Evolutionary conservation across 1,139 yeast genomes (phyloP).

Genomic region (Scheffersomyces insectosa): DNA sequence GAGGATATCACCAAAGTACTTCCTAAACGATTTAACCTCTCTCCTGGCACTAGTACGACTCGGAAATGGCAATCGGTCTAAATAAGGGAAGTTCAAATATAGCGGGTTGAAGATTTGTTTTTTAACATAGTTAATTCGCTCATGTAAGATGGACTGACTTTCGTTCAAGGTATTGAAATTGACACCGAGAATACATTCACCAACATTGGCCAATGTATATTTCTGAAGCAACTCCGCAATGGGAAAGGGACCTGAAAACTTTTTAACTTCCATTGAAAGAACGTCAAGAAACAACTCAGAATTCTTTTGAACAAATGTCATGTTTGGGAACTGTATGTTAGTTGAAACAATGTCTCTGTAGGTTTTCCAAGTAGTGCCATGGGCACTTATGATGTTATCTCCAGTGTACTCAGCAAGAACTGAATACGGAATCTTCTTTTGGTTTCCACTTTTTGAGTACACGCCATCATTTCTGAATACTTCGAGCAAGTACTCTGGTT

Average conservation of each 20-base stretch:
- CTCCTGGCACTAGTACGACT: slow-evolving; percentile 45
- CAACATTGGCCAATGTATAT: slow-evolving; percentile 50
- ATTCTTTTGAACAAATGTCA: slow-evolving; percentile 34
- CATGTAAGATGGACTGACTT: slow-evolving; percentile 34
- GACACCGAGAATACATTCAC: slow-evolving; percentile 52
- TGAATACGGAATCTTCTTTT: slow-evolving; percentile 57
- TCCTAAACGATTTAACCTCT: slow-evolving; percentile 46
- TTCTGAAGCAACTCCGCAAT: slow-evolving; percentile 48
- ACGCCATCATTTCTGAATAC: slow-evolving; percentile 50
- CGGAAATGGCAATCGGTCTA: slow-evolving; percentile 53
- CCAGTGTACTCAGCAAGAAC: slow-evolving; percentile 60
- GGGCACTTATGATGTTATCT: slow-evolving; percentile 63
- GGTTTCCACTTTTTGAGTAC: slow-evolving; percentile 63
- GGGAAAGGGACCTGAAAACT: slow-evolving; percentile 12
- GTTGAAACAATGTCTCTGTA: slow-evolving; percentile 49
- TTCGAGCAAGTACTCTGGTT: slow-evolving; percentile 48
- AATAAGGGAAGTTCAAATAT: slow-evolving; percentile 54
- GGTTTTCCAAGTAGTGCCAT: slow-evolving; percentile 53
- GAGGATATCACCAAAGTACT: slow-evolving; percentile 28
- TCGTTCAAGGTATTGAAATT: slow-evolving; percentile 34
- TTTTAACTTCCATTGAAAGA: slow-evolving; percentile 9
- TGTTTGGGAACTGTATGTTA: slow-evolving; percentile 54
- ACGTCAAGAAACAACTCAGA: slow-evolving; percentile 24
- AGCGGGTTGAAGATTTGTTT: slow-evolving; percentile 58
- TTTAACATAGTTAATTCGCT: slow-evolving; percentile 45